Base-by-base conservation (phyloP, 2,329 filamentous ascomycete genomes). In the Byssochlamys sp. region DNA sequence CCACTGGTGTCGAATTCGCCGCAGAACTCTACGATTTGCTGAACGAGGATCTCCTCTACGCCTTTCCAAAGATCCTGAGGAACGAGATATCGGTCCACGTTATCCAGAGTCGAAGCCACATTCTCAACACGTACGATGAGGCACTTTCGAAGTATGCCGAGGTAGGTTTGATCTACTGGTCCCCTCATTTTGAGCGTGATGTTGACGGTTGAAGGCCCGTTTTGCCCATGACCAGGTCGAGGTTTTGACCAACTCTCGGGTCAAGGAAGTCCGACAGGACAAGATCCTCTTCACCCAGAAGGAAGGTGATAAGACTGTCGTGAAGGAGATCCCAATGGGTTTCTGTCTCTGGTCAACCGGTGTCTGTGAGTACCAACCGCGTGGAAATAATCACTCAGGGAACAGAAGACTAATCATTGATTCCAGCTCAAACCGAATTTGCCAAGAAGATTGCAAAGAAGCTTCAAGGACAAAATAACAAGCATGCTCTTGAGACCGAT, bases 311-410 rank as follows among this genome's bases (percentile, higher is more conserved):
- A 83, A 84, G 29, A 73, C 86, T 0, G 66, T 96, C n/a, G 88
- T 85, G 26, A 99, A 99, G 72, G 94, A 99, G 67, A 84, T 99
- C 0, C 92, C 94, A 0, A 91, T 90, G 79, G 94, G 91, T 28
- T 96, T 99, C 77, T 97, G 94, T 66, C 80, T 99, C 12, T 99
- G 94, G 94, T 97, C 94, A 0, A 99, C 94, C 0, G 94, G 94
- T 60, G 92, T 99, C 33, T 74, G 76, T 78, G 67, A 69, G 76
- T 71, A 48, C 53, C 26, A 45, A 14, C 24, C 27, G 33, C 51
- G 12, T 51, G 55, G n/a, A 45, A 33, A 7, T 53, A 27, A 27
- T 29, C 10, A 28, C 19, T 19, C 45, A 52, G 49, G 39, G 14
- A 45, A 31, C 12, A 45, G 19, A 14, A 9, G n/a, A 7, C n/a